Evolutionary conservation across 228 moss, liverwort and hornwort genomes (phyloP).

Genomic region (Sphagnum fallax): DNA sequence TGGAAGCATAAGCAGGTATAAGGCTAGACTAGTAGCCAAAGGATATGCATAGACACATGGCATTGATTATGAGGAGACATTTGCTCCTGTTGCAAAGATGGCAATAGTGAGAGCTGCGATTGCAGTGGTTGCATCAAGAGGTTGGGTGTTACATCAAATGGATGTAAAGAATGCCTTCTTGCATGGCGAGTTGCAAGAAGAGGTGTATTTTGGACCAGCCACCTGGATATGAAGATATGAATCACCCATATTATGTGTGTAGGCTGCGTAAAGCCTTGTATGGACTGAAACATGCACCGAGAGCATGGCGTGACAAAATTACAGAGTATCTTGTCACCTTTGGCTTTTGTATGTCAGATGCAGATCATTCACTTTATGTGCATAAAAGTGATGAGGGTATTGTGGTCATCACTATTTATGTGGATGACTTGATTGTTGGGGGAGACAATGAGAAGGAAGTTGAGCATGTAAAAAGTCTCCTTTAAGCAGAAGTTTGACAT

Average conservation of each 20-base stretch:
- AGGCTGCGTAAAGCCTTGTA: background rate
- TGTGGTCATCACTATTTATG: background rate
- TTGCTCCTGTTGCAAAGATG: too few species aligned
- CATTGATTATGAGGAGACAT: too few species aligned
- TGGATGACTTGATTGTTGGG: background rate
- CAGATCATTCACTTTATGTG: background rate
- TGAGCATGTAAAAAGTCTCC: too few species aligned
- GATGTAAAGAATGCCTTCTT: too few species aligned
- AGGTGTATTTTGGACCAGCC: slow-evolving; percentile 3
- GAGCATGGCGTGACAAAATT: background rate
- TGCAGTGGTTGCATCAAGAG: too few species aligned
- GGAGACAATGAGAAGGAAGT: too few species aligned
- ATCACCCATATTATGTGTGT: background rate
- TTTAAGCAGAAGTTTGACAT: too few species aligned
- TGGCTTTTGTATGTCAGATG: background rate
- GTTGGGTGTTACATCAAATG: too few species aligned
- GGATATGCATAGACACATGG: too few species aligned
- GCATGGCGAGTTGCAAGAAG: background rate
- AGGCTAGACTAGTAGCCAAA: too few species aligned
- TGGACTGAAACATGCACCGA: slow-evolving; percentile 1
- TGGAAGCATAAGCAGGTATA: too few species aligned
- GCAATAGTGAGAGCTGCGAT: too few species aligned
- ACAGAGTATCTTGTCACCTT: background rate
- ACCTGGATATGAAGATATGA: background rate
- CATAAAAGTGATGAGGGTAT: background rate